Base-by-base conservation (phyloP, 2,329 filamentous ascomycete genomes). In the Xylariaceae sp. region DNA sequence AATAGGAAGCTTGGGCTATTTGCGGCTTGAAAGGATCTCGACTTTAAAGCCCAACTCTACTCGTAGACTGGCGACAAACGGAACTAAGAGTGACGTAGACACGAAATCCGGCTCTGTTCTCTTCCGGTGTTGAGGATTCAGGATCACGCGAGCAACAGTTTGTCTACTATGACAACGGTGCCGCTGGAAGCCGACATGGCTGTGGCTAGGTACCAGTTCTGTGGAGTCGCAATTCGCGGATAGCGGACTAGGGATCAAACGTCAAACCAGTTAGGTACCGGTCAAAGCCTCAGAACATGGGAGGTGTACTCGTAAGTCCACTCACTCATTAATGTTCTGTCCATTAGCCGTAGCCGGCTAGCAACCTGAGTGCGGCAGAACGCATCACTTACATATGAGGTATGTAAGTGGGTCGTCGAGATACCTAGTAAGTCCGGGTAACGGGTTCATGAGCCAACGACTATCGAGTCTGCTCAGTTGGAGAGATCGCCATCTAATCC, bases 291-390 rank as follows among this genome's bases (percentile, higher is more conserved):
- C 55, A 53, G 49, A 48, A 51, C 51, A 62, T 58, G 50, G 48
- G 44, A 55, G 53, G 52, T 18, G 17, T 18, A 18, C 17, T 18
- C 35, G 39, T 30, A 53, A 53, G 48, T 35, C 42, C 45, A 52
- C 49, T 52, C 39, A 51, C 48, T 57, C 37, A 11, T 11, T 37
- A 15, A 30, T 18, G 34, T 17, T 50, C 23, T 55, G 37, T 45
- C 55, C 23, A 39, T 56, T 56, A 60, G 13, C 56, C 13, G 49
- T 18, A 39, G 50, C 56, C 60, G 58, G 60, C 56, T 60, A 61
- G 56, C 51, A 55, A 59, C 62, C 35, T 61, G 37, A 49, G 18
- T 56, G 51, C 62, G 62, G 60, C 53, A 64, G 58, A 57, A 57
- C 44, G 49, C 58, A 58, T 61, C 48, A 44, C 45, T 35, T 34